phyloP scores from a whole-genome alignment of 768 basidiomycete genomes.

The Pisolithus microcarpus region DNA sequence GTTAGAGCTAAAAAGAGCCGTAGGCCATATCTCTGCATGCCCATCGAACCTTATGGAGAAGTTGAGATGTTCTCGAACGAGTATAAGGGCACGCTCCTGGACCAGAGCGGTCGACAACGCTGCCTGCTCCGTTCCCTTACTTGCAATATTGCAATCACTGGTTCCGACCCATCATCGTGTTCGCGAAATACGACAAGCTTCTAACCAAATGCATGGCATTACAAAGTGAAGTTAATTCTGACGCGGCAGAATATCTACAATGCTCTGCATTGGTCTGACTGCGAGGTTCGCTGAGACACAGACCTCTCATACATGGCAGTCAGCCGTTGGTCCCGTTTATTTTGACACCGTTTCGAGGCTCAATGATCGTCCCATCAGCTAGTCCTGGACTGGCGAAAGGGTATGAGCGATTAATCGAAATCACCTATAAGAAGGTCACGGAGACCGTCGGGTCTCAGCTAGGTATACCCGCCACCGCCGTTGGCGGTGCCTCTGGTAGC shows the following conservation, averaged over 20 bases:
- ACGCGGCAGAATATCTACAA: not conserved
- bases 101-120: not conserved
- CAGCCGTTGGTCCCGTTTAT: not conserved
- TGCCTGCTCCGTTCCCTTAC: not conserved
- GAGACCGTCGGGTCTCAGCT: not conserved
- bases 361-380: not conserved
- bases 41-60: not conserved
- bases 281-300: not conserved
- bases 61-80: not conserved
- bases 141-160: not conserved
- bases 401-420: not conserved
- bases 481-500: not conserved
- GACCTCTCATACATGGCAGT: not conserved
- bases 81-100: not conserved
- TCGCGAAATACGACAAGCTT: not conserved
- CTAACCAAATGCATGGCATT: not conserved
- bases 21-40: conserved; percentile 1
- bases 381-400: not conserved
- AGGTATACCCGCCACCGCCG: not conserved
- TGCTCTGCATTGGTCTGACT: not conserved
- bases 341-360: not conserved
- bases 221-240: not conserved
- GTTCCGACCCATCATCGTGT: not conserved
- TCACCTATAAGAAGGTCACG: not conserved
- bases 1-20: too few species aligned